These are phyloP conservation scores for Eucalyptus cloeziana DNA, from an alignment of 345 rosid genomes.

Conservation along the genomic window DNA sequence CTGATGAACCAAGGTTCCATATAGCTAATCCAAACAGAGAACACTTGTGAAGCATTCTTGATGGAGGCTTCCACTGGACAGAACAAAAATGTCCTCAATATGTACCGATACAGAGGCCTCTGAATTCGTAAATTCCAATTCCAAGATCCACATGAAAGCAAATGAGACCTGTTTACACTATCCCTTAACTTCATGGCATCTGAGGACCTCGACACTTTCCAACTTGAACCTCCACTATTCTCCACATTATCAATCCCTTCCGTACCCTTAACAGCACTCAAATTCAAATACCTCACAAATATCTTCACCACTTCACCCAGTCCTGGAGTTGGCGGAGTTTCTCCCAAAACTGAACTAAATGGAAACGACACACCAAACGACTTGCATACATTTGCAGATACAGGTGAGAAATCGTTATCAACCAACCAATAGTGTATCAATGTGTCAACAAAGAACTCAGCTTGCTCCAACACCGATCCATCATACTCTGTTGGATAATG, in stretches of 20 bases:
- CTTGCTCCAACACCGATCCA: slow-evolving; percentile 36
- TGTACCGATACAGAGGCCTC: slow-evolving; percentile 72
- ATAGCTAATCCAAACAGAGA: slow-evolving; percentile 67
- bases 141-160: slow-evolving; percentile 4
- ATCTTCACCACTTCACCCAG: slow-evolving; percentile 72
- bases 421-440: slow-evolving; percentile 83
- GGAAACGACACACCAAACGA: slow-evolving; percentile 56
- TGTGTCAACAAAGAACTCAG: slow-evolving; percentile 66
- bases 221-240: slow-evolving; percentile 18
- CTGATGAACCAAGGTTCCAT: slow-evolving; percentile 74
- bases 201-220: slow-evolving; percentile 18
- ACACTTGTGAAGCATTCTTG: slow-evolving; percentile 79
- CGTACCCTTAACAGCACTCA: slow-evolving; percentile 29
- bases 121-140: slow-evolving; percentile 65
- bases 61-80: slow-evolving; percentile 62
- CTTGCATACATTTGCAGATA: slow-evolving; percentile 38
- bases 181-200: slow-evolving; percentile 28
- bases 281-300: slow-evolving; percentile 72
- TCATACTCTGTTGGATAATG: slow-evolving; percentile 53
- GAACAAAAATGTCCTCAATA: slow-evolving; percentile 74
- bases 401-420: slow-evolving; percentile 84
- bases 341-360: slow-evolving; percentile 39
- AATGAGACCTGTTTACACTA: slow-evolving; percentile 8
- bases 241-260: slow-evolving; percentile 24
- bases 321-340: slow-evolving; percentile 60